phyloP scores from a whole-genome alignment of 1,284 basidiomycete species.

The Pseudozyma thailandica region DNA sequence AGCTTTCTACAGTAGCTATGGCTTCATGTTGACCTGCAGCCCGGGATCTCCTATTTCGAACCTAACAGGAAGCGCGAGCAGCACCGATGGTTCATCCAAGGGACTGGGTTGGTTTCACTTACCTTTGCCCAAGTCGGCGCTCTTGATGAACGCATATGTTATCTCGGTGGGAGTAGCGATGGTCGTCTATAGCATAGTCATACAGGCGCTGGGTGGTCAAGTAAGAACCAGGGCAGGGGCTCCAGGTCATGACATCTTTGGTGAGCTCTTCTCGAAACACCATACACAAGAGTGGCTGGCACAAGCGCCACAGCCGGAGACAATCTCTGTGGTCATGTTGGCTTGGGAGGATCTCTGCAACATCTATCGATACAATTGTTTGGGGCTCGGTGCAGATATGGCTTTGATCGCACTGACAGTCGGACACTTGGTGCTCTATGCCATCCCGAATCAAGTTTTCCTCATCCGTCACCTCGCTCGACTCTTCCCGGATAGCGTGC shows the following conservation, averaged over 20 bases:
- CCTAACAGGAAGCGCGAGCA: neutral
- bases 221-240: neutral
- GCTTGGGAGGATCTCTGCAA: slow-evolving; percentile 1
- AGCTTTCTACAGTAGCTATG: slow-evolving; percentile 15
- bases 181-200: slow-evolving; percentile 7
- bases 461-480: slow-evolving; percentile 16
- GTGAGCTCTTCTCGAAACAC: neutral
- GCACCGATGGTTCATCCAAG: neutral
- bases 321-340: neutral
- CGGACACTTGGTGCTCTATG: slow-evolving; percentile 5
- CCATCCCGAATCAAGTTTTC: slow-evolving; percentile 24
- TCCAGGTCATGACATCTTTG: neutral
- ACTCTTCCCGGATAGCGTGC: slow-evolving; percentile 12
- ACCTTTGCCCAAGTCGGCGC: slow-evolving; percentile 18
- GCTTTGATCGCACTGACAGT: slow-evolving; percentile 2
- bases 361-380: slow-evolving; percentile 12
- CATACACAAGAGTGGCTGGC: slow-evolving; percentile 20
- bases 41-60: slow-evolving; percentile 27
- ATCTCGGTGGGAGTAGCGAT: slow-evolving; percentile 11
- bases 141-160: slow-evolving; percentile 18
- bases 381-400: slow-evolving; percentile 2
- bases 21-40: slow-evolving; percentile 31
- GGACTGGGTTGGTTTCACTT: slow-evolving; percentile 16
- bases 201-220: neutral
- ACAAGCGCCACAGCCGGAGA: slow-evolving; percentile 1